These are phyloP conservation scores for Penicillium sp. DNA, from an alignment of 2,329 filamentous ascomycete species.

Conservation along the genomic window DNA sequence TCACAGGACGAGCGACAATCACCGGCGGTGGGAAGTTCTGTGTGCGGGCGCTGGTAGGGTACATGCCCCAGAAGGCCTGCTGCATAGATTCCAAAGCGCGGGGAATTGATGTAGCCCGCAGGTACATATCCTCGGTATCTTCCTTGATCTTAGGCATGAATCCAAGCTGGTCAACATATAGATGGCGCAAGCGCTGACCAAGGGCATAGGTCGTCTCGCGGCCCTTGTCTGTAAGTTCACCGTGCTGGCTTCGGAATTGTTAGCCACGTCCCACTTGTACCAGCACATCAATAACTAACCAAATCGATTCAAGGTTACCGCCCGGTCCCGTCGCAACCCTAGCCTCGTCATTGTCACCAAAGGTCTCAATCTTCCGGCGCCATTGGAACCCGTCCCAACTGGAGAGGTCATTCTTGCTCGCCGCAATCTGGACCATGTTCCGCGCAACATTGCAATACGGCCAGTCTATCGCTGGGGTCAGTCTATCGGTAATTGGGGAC, in stretches of 20 bases:
- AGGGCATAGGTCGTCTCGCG: slow-evolving; percentile 70
- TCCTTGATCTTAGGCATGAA: slow-evolving; percentile 66
- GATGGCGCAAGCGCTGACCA: slow-evolving; percentile 65
- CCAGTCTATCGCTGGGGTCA: slow-evolving; percentile 60
- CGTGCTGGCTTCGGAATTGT: slow-evolving; percentile 42
- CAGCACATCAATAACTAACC: slow-evolving; percentile 54
- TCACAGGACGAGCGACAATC: slow-evolving; percentile 63
- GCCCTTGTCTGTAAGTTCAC: slow-evolving; percentile 74
- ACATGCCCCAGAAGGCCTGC: slow-evolving; percentile 72
- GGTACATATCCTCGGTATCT: slow-evolving; percentile 63
- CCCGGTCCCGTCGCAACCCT: slow-evolving; percentile 66
- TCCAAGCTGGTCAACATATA: slow-evolving; percentile 73
- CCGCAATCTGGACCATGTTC: slow-evolving; percentile 65
- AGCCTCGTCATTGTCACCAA: slow-evolving; percentile 69
- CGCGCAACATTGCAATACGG: slow-evolving; percentile 82
- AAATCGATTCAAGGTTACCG: slow-evolving; percentile 76
- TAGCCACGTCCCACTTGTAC: slow-evolving; percentile 2
- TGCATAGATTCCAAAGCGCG: slow-evolving; percentile 77
- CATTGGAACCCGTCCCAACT: slow-evolving; percentile 62
- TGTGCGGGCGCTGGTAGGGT: slow-evolving; percentile 58
- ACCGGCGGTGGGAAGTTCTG: slow-evolving; percentile 60
- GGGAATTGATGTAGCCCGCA: slow-evolving; percentile 72
- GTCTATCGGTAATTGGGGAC: slow-evolving; percentile 5
- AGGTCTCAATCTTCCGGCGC: slow-evolving; percentile 77
- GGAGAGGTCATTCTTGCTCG: slow-evolving; percentile 53